Evolutionary conservation across 2,329 filamentous ascomycete species (phyloP), one percentile per base, ranked within the genome.

Genomic region (Tolypocladium endophyticum): DNA sequence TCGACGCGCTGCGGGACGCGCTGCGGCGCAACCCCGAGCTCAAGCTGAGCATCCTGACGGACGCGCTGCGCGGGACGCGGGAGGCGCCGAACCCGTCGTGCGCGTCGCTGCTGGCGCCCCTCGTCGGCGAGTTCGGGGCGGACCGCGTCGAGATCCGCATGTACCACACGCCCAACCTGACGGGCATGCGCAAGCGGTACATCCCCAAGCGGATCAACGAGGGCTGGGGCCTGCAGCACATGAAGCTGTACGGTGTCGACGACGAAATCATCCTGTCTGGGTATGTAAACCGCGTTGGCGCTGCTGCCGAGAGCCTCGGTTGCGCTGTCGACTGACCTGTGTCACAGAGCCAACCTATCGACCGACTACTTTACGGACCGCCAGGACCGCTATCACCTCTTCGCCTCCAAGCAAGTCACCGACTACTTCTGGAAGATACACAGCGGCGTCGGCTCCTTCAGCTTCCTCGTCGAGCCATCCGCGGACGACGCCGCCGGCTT

Each of bases 101-200:
- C 73, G 94, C 92, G 3, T 97, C 92, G 14, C 79, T 99, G 16
- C 81, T 99, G 43, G 89, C 87, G 7, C 88, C 92, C 0, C 77
- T 99, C n/a, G 81, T 96, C 14, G 76, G 81, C 8, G 90, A 96
- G 66, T 96, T 97, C 74, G 92, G 93, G 0, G 72, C 86, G 5
- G 86, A 90, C 1, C 83, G 93, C 43, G 92, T 99, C 47, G 91
- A 97, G 69, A 86, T 99, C 63, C 88, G 92, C 67, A 95, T 99
- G 92, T 99, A 95, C 70, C 94, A 99, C 74, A 99, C 94, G 0
- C 94, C 94, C 0, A 99, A 99, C 69, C 76, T 99, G 64, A 96
- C 90, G 3, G 94, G 94, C 0, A 67, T 95, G 60, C 84, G 87
- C 57, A 97, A 97, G 75, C 86, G 87, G 68, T 79, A 89, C 65